phyloP scores from a whole-genome alignment of 768 basidiomycete genomes.

The Gelatoporia subvermispora region DNA sequence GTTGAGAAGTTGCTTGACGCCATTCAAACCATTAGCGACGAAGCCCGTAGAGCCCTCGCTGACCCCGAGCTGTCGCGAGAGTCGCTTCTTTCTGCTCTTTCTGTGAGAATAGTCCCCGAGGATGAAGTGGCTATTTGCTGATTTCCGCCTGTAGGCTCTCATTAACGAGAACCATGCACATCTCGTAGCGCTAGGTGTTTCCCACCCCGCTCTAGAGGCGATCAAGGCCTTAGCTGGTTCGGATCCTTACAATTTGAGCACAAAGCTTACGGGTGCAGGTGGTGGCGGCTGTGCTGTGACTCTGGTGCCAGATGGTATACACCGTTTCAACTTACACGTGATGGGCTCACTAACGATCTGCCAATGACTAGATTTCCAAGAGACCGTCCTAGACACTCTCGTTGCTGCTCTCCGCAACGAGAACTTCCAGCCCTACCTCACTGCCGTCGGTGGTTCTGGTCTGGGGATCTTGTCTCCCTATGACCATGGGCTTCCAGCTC shows the following conservation, averaged over 20 bases:
- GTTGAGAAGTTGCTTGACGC: conserved; percentile 72
- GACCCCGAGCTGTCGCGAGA: conserved; percentile 68
- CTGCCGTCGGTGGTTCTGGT: conserved; percentile 90
- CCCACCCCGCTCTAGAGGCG: conserved; percentile 81
- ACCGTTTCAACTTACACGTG: conserved; percentile 23
- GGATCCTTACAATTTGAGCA: conserved; percentile 65
- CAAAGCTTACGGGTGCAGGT: conserved; percentile 97
- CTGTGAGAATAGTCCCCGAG: no score
- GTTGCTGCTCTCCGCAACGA: conserved; percentile 52
- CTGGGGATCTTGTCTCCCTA: conserved; percentile 75
- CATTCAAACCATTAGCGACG: conserved; percentile 83
- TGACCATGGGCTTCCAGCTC: conserved; percentile 9
- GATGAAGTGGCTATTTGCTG: conserved; percentile 2
- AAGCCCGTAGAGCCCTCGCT: conserved; percentile 69
- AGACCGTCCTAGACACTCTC: conserved; percentile 52
- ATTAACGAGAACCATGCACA: conserved; percentile 89
- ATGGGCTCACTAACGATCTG: background rate
- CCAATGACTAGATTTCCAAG: conserved; percentile 59
- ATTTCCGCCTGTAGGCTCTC: conserved; percentile 47
- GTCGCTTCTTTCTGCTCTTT: conserved; percentile 58
- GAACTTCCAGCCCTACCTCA: conserved; percentile 81
- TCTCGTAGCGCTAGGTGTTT: conserved; percentile 82
- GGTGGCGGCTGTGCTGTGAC: conserved; percentile 99
- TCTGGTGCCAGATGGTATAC: conserved; percentile 90
- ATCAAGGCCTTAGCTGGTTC: conserved; percentile 68